These are phyloP conservation scores for Calycina marina DNA, from an alignment of 2,329 filamentous ascomycete species.

Conservation along the genomic window DNA sequence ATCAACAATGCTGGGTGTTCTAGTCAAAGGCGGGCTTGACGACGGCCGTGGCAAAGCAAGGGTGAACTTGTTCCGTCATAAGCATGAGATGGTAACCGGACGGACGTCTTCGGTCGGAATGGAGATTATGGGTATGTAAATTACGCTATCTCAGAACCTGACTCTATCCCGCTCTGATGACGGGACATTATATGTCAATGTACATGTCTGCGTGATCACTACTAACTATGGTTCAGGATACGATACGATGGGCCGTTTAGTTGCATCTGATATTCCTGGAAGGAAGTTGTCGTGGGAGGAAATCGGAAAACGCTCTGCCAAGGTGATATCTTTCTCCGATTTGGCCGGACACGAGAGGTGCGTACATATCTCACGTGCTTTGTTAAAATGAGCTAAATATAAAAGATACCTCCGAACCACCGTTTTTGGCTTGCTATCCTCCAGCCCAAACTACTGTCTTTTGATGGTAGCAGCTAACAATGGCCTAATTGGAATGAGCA, in stretches of 20 bases:
- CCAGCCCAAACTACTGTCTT: constrained; percentile 91
- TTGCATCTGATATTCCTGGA: constrained; percentile 69
- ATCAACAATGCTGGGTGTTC: constrained; percentile 85
- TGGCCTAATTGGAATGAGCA: constrained; percentile 92
- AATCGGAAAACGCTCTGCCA: constrained; percentile 85
- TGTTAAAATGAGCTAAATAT: constrained; percentile 89
- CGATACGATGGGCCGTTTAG: constrained; percentile 69
- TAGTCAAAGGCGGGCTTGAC: constrained; percentile 90
- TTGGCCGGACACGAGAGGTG: constrained; percentile 82
- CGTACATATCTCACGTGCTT: constrained; percentile 41
- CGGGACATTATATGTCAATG: too few species aligned
- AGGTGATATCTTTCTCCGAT: constrained; percentile 94
- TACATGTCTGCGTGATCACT: too few species aligned
- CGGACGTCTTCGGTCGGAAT: constrained; percentile 93
- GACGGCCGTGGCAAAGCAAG: constrained; percentile 88
- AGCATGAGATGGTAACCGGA: constrained; percentile 93
- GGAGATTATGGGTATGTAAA: constrained; percentile 98
- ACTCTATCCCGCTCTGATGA: too few species aligned
- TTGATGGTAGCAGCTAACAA: constrained; percentile 99
- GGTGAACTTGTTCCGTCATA: constrained; percentile 92
- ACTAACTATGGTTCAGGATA: too few species aligned
- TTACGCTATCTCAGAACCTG: too few species aligned
- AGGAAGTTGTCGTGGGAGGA: constrained; percentile 93
- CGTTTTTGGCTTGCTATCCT: constrained; percentile 86
- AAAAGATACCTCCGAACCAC: constrained; percentile 92